Percentiles rank a stretch among this genome's conserved stretches.
Evolutionary conservation across 179 eudicot genomes (phyloP).

Genomic region (Nepenthes alata): DNA sequence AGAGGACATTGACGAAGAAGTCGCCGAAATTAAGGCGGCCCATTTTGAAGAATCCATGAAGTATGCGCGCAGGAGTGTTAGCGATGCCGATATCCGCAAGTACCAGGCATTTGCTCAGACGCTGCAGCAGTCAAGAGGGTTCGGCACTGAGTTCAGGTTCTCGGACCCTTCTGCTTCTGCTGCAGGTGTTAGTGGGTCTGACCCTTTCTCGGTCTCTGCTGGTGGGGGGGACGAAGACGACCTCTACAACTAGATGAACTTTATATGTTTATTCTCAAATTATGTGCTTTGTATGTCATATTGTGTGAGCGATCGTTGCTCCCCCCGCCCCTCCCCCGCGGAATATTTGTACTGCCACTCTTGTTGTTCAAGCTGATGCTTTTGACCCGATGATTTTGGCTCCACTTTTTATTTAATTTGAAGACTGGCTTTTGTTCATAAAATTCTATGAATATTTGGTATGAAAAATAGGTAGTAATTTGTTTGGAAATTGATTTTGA

Average conservation of each 20-base stretch:
- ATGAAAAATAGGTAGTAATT: too few relatives aligned
- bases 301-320: too few relatives aligned
- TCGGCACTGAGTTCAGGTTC: conserved; percentile 24
- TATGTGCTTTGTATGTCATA: too few relatives aligned
- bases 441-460: too few relatives aligned
- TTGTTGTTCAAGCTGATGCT: too few relatives aligned
- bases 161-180: background rate
- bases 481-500: too few relatives aligned
- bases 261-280: too few relatives aligned
- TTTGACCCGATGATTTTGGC: too few relatives aligned
- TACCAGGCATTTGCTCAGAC: conserved; percentile 27
- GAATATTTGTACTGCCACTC: too few relatives aligned
- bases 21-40: conserved; percentile 20
- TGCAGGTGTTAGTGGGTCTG: conserved; percentile 1
- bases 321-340: too few relatives aligned
- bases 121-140: conserved; percentile 26
- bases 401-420: too few relatives aligned
- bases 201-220: conserved; percentile 12
- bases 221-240: conserved; percentile 19
- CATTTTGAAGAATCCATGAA: conserved; percentile 33
- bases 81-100: conserved; percentile 21
- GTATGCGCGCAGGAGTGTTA: conserved; percentile 26
- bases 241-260: conserved; percentile 7
- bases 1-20: conserved; percentile 17
- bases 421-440: too few relatives aligned